Conservation (phyloP, 305 asterid species). For the Rubia occidens region DNA sequence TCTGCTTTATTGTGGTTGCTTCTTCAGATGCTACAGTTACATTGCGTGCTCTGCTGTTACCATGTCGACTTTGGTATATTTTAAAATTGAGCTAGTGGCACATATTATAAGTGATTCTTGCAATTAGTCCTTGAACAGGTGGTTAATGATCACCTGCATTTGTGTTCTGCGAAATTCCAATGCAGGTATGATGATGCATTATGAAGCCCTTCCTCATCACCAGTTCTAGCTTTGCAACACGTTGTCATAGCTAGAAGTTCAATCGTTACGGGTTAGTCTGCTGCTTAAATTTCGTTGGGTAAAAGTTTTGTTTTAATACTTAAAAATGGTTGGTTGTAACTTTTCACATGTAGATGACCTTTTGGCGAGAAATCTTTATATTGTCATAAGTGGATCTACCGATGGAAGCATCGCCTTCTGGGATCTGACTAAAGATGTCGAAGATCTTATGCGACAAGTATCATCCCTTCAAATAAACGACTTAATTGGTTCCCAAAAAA, state of each 20-base stretch:
- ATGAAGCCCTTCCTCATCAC: slow-evolving; percentile 50
- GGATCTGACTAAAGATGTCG: slow-evolving; percentile 69
- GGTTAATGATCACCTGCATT: slow-evolving; percentile 12
- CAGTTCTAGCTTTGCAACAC: slow-evolving; percentile 77
- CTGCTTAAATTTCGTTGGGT: background rate
- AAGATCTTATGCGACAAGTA: slow-evolving; percentile 52
- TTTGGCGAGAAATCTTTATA: slow-evolving; percentile 40
- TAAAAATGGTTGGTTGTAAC: slow-evolving; percentile 2
- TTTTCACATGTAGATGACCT: slow-evolving; percentile 31
- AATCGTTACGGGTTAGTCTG: slow-evolving; percentile 45
- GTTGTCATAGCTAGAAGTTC: slow-evolving; percentile 44
- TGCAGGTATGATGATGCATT: slow-evolving; percentile 86
- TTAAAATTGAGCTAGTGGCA: slow-evolving; percentile 8
- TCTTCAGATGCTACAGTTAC: slow-evolving; percentile 89
- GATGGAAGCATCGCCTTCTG: slow-evolving; percentile 87
- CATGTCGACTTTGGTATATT: slow-evolving; percentile 66
- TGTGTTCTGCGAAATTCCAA: slow-evolving; percentile 12
- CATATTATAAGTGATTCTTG: background rate
- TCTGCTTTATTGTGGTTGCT: slow-evolving; percentile 77
- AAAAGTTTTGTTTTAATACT: background rate
- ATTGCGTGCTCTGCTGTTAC: slow-evolving; percentile 78
- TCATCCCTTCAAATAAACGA: slow-evolving; percentile 46
- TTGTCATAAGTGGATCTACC: slow-evolving; percentile 74
- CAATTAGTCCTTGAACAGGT: background rate
- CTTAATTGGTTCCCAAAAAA: slow-evolving; percentile 52